Conservation (phyloP, 805 yeast genomes). For the Suhomyces prunicola region DNA sequence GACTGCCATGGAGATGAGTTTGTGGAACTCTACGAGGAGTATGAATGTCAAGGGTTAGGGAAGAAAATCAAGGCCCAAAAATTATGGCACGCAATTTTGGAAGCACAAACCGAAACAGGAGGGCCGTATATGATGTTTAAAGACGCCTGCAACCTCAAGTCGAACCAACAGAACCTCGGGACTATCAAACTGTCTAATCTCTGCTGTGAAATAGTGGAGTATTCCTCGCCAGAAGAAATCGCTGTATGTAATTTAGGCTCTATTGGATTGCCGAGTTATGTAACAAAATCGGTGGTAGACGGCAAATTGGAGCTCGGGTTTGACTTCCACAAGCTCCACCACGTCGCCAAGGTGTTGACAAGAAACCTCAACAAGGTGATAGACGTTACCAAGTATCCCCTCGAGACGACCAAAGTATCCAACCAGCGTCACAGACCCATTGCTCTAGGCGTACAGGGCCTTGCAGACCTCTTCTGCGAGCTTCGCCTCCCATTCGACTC, state of each 20-base stretch:
- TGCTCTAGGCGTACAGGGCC: conserved; percentile 63
- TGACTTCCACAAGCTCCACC: conserved; percentile 55
- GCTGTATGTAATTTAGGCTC: conserved; percentile 64
- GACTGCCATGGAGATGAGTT: conserved; percentile 58
- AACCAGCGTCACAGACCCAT: conserved; percentile 60
- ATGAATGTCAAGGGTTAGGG: conserved; percentile 54
- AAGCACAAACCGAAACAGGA: conserved; percentile 64
- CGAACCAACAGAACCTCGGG: conserved; percentile 61
- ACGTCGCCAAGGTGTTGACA: conserved; percentile 51
- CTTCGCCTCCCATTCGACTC: conserved; percentile 58
- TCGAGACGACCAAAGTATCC: conserved; percentile 50
- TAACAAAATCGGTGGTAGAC: conserved; percentile 38
- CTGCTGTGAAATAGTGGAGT: conserved; percentile 63
- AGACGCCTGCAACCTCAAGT: conserved; percentile 57
- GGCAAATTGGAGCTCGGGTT: conserved; percentile 39
- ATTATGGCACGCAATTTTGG: conserved; percentile 58
- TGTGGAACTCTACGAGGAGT: conserved; percentile 47
- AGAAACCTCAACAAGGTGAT: conserved; percentile 55
- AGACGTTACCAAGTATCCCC: conserved; percentile 56
- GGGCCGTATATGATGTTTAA: conserved; percentile 64
- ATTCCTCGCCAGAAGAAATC: conserved; percentile 55
- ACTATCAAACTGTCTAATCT: conserved; percentile 58
- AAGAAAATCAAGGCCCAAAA: conserved; percentile 58
- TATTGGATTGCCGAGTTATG: conserved; percentile 55
- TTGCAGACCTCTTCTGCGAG: conserved; percentile 57